Conservation (phyloP, 2,329 filamentous ascomycete genomes). For the Hypoxylon sp. region DNA sequence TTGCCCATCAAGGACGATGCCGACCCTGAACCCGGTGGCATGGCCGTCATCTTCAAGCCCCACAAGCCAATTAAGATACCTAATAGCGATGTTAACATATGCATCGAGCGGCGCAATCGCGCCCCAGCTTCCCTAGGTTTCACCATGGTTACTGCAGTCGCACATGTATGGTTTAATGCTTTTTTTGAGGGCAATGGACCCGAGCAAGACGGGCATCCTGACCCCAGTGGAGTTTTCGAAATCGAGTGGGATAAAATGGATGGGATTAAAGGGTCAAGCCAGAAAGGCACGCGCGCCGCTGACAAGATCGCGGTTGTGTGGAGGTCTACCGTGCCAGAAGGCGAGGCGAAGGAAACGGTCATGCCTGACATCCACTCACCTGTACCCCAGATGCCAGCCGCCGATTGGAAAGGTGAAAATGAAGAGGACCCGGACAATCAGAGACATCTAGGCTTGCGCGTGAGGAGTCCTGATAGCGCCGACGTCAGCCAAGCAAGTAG, state of each 20-base stretch:
- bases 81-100: slow-evolving; percentile 90
- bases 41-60: slow-evolving; percentile 84
- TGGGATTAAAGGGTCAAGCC: slow-evolving; percentile 89
- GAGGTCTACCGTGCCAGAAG: slow-evolving; percentile 64
- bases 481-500: slow-evolving; percentile 82
- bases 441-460: slow-evolving; percentile 78
- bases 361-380: slow-evolving; percentile 77
- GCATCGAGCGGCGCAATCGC: slow-evolving; percentile 88
- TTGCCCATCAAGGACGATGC: slow-evolving; percentile 48
- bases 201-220: slow-evolving; percentile 74
- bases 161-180: slow-evolving; percentile 96
- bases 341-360: slow-evolving; percentile 54
- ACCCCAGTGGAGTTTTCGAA: slow-evolving; percentile 74
- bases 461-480: slow-evolving; percentile 74
- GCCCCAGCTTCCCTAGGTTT: slow-evolving; percentile 82
- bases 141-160: slow-evolving; percentile 92
- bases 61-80: slow-evolving; percentile 76
- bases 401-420: slow-evolving; percentile 80
- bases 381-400: slow-evolving; percentile 77
- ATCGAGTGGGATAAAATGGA: slow-evolving; percentile 81
- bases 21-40: slow-evolving; percentile 71
- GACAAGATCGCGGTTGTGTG: slow-evolving; percentile 90
- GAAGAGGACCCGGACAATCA: slow-evolving; percentile 63
- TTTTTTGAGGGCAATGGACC: slow-evolving; percentile 90
- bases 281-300: slow-evolving; percentile 85